Percentiles rank a stretch among this genome's conserved stretches.
Evolutionary conservation across 129 eudicot genomes (phyloP).

Genomic region (Escallonia herrerae): DNA sequence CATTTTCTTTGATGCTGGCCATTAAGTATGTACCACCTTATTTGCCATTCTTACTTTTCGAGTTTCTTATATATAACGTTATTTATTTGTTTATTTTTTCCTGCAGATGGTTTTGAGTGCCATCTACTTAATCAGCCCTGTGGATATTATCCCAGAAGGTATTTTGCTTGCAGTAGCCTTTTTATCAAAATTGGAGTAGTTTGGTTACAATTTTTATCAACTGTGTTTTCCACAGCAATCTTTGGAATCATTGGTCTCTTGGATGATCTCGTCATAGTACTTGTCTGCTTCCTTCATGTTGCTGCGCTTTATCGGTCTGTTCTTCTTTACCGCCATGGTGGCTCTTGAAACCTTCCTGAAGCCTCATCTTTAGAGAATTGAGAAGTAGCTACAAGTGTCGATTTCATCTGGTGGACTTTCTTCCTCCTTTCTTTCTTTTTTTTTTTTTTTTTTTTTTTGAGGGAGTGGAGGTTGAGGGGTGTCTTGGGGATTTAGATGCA

Average conservation of each 20-base stretch:
- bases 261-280: constrained; percentile 75
- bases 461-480: too few relatives aligned
- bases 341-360: constrained; percentile 23
- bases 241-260: constrained; percentile 78
- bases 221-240: constrained; percentile 41
- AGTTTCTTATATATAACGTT: too few relatives aligned
- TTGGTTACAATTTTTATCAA: too few relatives aligned
- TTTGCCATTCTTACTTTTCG: too few relatives aligned
- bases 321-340: constrained; percentile 80
- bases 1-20: background rate
- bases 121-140: constrained; percentile 78
- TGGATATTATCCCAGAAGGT: constrained; percentile 97
- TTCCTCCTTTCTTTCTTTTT: too few relatives aligned
- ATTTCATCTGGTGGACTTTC: too few relatives aligned
- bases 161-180: constrained; percentile 5
- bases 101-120: constrained; percentile 60
- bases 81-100: background rate
- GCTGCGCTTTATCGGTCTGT: constrained; percentile 88
- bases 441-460: too few relatives aligned
- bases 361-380: too few relatives aligned
- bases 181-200: too few relatives aligned
- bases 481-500: too few relatives aligned
- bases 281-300: constrained; percentile 78
- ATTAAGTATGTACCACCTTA: background rate
- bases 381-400: too few relatives aligned